phyloP scores from a whole-genome alignment of 495 filamentous ascomycete genomes.

The Daldinia concentrica region DNA sequence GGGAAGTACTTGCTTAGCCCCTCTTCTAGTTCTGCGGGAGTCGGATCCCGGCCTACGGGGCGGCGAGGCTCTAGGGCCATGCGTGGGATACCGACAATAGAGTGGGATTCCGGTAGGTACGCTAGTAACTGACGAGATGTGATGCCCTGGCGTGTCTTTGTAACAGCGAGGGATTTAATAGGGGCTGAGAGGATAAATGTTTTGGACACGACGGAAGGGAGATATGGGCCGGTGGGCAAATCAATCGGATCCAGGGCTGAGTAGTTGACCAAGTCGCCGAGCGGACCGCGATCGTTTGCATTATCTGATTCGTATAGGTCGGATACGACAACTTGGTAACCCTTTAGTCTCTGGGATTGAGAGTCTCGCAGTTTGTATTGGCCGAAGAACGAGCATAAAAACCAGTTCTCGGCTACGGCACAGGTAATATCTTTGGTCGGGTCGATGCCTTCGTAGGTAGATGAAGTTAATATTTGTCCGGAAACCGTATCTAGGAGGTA shows the following conservation, averaged over 20 bases:
- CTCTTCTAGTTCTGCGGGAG: slow-evolving; percentile 79
- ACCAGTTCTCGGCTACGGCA: slow-evolving; percentile 92
- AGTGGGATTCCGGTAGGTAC: slow-evolving; percentile 71
- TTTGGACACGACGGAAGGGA: slow-evolving; percentile 80
- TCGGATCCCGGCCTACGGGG: slow-evolving; percentile 85
- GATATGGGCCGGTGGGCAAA: slow-evolving; percentile 49
- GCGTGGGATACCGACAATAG: slow-evolving; percentile 82
- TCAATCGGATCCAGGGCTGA: slow-evolving; percentile 72
- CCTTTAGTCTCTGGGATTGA: slow-evolving; percentile 68
- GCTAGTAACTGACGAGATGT: slow-evolving; percentile 84
- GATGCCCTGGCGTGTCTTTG: slow-evolving; percentile 92
- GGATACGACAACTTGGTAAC: slow-evolving; percentile 85
- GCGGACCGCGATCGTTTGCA: slow-evolving; percentile 84
- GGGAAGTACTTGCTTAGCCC: slow-evolving; percentile 81
- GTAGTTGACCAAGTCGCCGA: slow-evolving; percentile 73
- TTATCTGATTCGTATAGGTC: slow-evolving; percentile 89
- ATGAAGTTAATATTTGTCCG: slow-evolving; percentile 77
- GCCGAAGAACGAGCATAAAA: slow-evolving; percentile 86
- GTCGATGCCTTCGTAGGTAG: slow-evolving; percentile 78
- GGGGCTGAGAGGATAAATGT: slow-evolving; percentile 79
- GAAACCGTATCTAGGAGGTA: slow-evolving; percentile 90
- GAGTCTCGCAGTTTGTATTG: slow-evolving; percentile 62
- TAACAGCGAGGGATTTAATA: slow-evolving; percentile 81
- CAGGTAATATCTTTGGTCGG: slow-evolving; percentile 76
- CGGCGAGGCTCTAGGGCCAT: slow-evolving; percentile 84